Conservation (phyloP, 768 basidiomycete species). For the Lactarius vividus region DNA sequence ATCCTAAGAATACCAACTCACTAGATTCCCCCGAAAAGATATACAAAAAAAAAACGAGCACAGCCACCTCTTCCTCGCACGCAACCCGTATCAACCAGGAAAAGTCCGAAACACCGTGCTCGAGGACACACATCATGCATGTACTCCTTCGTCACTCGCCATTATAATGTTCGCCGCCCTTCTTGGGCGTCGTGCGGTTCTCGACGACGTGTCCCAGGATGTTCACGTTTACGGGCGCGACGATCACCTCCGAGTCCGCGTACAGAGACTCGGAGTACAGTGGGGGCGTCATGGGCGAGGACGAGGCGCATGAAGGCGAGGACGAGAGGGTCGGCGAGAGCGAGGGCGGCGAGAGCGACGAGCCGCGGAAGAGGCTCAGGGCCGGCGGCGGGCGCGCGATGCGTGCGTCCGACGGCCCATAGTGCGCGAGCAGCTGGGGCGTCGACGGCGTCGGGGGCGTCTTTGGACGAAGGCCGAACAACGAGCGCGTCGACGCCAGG, state of each 20-base stretch:
- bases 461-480: conserved; percentile 2
- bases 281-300: neutral
- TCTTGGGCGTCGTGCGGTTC: conserved; percentile 22
- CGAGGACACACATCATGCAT: neutral
- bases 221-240: conserved; percentile 9
- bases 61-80: neutral
- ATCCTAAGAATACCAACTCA: neutral
- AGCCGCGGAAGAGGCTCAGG: conserved; percentile 12
- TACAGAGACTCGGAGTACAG: neutral
- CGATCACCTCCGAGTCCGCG: conserved; percentile 7
- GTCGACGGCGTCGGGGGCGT: neutral
- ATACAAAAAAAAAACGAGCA: neutral
- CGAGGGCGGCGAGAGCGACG: conserved; percentile 1
- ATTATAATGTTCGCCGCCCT: neutral
- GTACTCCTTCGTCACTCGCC: neutral
- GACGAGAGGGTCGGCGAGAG: neutral
- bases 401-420: conserved; percentile 14
- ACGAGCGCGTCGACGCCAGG: conserved; percentile 10
- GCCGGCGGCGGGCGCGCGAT: conserved; percentile 19
- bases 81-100: neutral
- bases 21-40: neutral
- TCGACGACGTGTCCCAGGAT: conserved; percentile 10
- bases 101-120: neutral
- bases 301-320: conserved; percentile 2
- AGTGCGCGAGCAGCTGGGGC: conserved; percentile 19